A percentile compares a stretch with the other conserved stretches of the same genome.
Conservation (phyloP, 805 yeast genomes). For the Ogataea ganodermae region DNA sequence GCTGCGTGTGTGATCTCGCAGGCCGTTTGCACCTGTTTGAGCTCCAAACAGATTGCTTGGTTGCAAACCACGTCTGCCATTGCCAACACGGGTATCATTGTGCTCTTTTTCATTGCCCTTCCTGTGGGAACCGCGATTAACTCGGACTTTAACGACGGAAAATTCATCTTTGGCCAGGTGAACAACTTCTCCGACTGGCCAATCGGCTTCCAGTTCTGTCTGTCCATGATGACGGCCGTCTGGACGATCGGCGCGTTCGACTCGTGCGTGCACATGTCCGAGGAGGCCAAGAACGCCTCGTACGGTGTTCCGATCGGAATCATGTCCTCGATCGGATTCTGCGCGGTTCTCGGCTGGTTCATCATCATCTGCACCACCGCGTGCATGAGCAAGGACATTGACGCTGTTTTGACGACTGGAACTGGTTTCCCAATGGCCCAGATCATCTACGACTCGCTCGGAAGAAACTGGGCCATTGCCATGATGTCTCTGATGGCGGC, state of each 20-base stretch:
- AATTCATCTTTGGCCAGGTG: constrained; percentile 55
- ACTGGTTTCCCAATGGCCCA: constrained; percentile 70
- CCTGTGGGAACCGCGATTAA: constrained; percentile 56
- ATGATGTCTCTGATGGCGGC: constrained; percentile 58
- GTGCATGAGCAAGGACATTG: constrained; percentile 50
- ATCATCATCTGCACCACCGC: constrained; percentile 56
- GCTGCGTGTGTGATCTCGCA: constrained; percentile 60
- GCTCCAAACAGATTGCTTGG: constrained; percentile 57
- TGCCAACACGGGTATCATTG: constrained; percentile 53
- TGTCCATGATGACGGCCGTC: constrained; percentile 57
- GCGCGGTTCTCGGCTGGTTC: constrained; percentile 60
- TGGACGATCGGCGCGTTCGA: constrained; percentile 81
- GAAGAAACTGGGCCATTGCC: constrained; percentile 64
- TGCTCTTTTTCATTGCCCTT: constrained; percentile 60
- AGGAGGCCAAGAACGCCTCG: constrained; percentile 65
- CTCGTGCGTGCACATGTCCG: constrained; percentile 71
- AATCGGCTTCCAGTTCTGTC: constrained; percentile 55
- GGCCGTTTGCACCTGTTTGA: constrained; percentile 52
- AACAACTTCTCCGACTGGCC: constrained; percentile 58
- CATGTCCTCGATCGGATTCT: constrained; percentile 54
- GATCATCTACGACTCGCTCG: constrained; percentile 61
- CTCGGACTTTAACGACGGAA: constrained; percentile 47
- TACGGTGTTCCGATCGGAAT: constrained; percentile 68
- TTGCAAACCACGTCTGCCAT: constrained; percentile 61
- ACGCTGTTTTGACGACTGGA: constrained; percentile 42